Evolutionary conservation across 768 basidiomycete genomes (phyloP).

Genomic region (Kwoniella sp.): DNA sequence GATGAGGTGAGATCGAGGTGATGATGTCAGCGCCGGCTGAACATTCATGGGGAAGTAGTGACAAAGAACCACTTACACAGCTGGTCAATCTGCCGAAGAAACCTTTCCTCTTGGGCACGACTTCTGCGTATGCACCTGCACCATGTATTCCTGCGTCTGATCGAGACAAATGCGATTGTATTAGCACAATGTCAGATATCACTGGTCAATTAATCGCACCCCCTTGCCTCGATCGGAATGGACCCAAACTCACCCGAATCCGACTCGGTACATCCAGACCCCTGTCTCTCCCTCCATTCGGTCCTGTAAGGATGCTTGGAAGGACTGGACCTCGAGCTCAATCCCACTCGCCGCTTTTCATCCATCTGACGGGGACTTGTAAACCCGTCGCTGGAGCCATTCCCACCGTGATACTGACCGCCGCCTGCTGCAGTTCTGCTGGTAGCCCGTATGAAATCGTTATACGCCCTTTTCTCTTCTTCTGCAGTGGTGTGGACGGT

Average conservation of each 20-base stretch:
- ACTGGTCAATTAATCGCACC: neutral
- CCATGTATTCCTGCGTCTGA: neutral
- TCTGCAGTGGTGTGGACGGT: neutral
- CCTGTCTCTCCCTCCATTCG: slow-evolving; percentile 16
- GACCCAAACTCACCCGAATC: neutral
- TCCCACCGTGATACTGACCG: neutral
- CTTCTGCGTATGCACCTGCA: neutral
- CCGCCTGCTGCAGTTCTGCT: neutral
- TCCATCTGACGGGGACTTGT: neutral
- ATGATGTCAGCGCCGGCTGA: too few species aligned
- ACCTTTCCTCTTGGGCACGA: neutral
- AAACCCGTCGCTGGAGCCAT: neutral
- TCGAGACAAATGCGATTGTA: neutral
- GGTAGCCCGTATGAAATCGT: neutral
- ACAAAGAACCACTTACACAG: slow-evolving; percentile 17
- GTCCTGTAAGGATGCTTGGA: slow-evolving; percentile 7
- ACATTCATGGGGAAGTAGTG: too few species aligned
- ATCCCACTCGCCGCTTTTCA: neutral
- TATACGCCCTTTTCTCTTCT: neutral
- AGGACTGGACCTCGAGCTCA: neutral
- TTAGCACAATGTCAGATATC: too few species aligned
- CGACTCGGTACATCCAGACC: slow-evolving; percentile 2
- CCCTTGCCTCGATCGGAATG: neutral
- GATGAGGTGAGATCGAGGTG: neutral
- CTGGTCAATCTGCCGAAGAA: neutral